phyloP scores from a whole-genome alignment of 23 red algal species.

The Gracilaria domingensis region DNA sequence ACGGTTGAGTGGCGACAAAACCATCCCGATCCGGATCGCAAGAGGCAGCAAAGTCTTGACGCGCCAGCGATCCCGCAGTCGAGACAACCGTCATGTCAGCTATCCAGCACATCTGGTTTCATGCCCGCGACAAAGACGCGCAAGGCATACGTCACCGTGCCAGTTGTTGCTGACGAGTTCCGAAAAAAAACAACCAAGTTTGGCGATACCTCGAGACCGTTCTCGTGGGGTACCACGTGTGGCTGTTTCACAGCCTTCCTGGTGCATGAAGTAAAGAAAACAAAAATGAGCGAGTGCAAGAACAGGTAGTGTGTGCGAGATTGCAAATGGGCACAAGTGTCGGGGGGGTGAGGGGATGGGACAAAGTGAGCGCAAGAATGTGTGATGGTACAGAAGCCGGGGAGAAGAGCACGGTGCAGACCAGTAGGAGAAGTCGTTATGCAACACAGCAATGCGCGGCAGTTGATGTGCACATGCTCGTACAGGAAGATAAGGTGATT shows the following conservation, averaged over 20 bases:
- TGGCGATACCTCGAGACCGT: too few species aligned
- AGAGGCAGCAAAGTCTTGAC: background rate
- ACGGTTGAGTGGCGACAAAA: background rate
- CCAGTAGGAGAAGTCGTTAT: background rate
- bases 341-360: background rate
- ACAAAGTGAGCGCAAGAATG: background rate
- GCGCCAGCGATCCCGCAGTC: too few species aligned
- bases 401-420: background rate
- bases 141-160: background rate
- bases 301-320: background rate
- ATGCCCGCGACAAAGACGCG: background rate
- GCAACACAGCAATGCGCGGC: background rate
- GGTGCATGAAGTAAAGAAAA: background rate
- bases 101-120: background rate
- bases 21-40: background rate
- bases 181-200: background rate
- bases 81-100: background rate
- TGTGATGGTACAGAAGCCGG: background rate
- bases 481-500: background rate
- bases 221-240: too few species aligned
- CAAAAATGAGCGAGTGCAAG: slow-evolving; percentile 1
- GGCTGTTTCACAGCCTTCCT: background rate
- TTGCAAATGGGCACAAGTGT: background rate
- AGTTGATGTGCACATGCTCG: background rate
- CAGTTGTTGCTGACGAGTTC: background rate